Base-by-base conservation (phyloP, 2,329 filamentous ascomycete genomes). In the Chaetomiaceae sp. region DNA sequence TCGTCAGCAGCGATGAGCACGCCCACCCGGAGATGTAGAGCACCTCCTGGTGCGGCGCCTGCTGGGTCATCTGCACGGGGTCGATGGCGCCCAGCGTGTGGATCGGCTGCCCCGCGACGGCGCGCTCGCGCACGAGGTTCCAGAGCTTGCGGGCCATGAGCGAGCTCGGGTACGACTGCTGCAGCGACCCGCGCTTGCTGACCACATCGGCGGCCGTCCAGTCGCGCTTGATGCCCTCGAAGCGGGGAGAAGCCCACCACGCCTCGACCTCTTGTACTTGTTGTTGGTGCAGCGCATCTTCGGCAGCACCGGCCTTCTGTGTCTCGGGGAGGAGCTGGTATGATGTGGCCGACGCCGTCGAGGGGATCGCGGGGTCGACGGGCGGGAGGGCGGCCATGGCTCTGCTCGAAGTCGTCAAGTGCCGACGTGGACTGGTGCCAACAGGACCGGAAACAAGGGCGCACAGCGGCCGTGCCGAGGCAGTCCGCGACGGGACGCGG, bases 41-140 rank as follows among this genome's bases (percentile, higher is more conserved):
- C 15, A 96, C 86, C 65, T 98, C 91, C 65, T 97, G 93, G 69
- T 97, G 87, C 6, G 87, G 80, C 14, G 93, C 93, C 72, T 97
- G 93, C 67, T 98, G 93, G 39, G 93, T 95, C 93, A 98, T 97
- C 70, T 98, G 93, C 10, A 97, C 83, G n/a, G 93, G 93, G 63
- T 98, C 93, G 68, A 98, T 94, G 50, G 90, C 93, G 58, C 93
- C 93, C 86, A 98, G 90, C 14, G 93, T 97, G 66, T 97, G 91
- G 50, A 97, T 86, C 17, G 93, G 93, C 65, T 95, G 78, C 51
- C 88, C 88, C 59, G 84, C 80, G 32, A 84, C 78, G 37, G 81
- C 78, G 54, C 86, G 78, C 68, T 94, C 83, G 54, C 85, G 83
- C 45, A 98, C 73, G 56, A 97, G 68, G 64, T 94, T 84, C 70